Base-by-base conservation (phyloP, 371 early-diverging fungal genomes). In the Mucor lusitanicus region DNA sequence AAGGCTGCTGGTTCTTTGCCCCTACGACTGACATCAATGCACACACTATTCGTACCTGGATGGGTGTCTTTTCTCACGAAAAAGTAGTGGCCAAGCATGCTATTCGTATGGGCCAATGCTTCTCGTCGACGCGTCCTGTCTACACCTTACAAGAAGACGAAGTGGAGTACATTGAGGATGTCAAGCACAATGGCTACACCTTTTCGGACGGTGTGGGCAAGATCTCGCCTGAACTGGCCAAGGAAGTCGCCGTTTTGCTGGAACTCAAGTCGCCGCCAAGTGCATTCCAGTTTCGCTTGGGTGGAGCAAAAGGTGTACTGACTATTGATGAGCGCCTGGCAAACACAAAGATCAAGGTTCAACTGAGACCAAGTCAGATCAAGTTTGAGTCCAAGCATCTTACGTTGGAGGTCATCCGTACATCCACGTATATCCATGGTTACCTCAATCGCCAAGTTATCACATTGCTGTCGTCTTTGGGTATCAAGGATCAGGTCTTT, bases 181-280 rank as follows among this genome's bases (percentile, higher is more conserved):
- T 93, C 35, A 75, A 77, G 44, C 69, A 73, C 6, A 82, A 88
- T 59, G 80, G 81, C 0, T 90, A 80, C 67, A 76, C 68, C 1
- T 95, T 94, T 68, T 88, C 92, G 6, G 97, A 97, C 70, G 97
- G 97, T 12, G 88, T 92, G n/a, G 96, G 96, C 7, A 78, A 74
- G 25, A 88, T 95, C 8, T 85, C 90, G 0, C 65, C 65, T 8
- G 69, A 30, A 3, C 62, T 91, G 17, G 91, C 92, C 0, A 62
- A 76, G 44, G 72, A 82, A 69, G 84, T 92, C 9, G 83, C 85
- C 0, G 56, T 73, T 0, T 71, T 68, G 11, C 63, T 92, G 65
- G 81, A 84, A 30, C 76, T 92, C 32, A 72, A 73, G 40, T 59
- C 70, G 0, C 61, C 79, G 0, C 95, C 95, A 0, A 81, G 86